These are phyloP conservation scores for Ottelia alismoides DNA, from an alignment of 106 monocot species.

Conservation along the genomic window DNA sequence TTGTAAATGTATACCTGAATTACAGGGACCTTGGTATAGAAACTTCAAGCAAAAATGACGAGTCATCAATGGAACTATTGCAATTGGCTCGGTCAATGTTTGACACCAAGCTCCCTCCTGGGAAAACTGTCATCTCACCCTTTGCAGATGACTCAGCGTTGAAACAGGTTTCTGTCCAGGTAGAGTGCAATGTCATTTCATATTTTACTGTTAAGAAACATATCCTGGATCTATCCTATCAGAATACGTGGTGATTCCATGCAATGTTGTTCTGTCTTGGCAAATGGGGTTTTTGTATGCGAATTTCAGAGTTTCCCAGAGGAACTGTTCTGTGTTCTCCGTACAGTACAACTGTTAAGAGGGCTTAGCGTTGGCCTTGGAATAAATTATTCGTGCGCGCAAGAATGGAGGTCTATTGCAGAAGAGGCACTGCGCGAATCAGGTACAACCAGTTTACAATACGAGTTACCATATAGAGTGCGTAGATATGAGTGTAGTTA, in stretches of 20 bases:
- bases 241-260: too few species aligned
- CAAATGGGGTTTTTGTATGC: too few species aligned
- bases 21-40: conserved; percentile 80
- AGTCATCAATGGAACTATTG: conserved; percentile 31
- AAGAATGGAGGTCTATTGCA: conserved; percentile 91
- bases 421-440: too few species aligned
- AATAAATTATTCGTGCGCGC: conserved; percentile 71
- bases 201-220: too few species aligned
- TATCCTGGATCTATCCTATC: too few species aligned
- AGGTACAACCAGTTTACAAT: too few species aligned
- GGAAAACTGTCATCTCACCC: conserved; percentile 60
- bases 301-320: conserved; percentile 89
- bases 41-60: conserved; percentile 20
- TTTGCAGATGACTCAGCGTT: conserved; percentile 68
- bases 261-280: too few species aligned
- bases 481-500: too few species aligned
- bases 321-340: conserved; percentile 79
- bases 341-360: conserved; percentile 84
- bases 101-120: conserved; percentile 70
- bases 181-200: too few species aligned
- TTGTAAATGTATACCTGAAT: too few species aligned
- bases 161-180: conserved; percentile 53
- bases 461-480: too few species aligned
- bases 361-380: conserved; percentile 89
- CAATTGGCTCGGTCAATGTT: conserved; percentile 57